A percentile compares a stretch with the other conserved stretches of the same genome.
phyloP scores from a whole-genome alignment of 208 protist species.

The Phytomonas francai region DNA sequence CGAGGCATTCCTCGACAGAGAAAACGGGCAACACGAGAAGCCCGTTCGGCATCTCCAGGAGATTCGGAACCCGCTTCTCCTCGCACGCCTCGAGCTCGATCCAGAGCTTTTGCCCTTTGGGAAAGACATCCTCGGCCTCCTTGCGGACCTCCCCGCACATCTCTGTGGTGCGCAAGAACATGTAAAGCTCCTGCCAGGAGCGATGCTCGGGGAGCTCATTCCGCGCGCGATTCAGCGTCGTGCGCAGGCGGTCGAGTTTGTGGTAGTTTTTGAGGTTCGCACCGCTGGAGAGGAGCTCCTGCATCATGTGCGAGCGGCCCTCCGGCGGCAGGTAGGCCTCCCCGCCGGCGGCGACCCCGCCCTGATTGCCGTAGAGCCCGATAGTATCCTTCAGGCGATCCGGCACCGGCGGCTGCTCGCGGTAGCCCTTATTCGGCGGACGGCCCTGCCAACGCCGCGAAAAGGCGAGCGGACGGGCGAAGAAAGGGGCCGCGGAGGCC shows the following conservation, averaged over 20 bases:
- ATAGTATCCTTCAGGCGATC: conserved; percentile 79
- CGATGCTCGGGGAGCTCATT: conserved; percentile 37
- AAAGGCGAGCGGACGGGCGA: background rate
- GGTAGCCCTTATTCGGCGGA: conserved; percentile 78
- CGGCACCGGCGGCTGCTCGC: conserved; percentile 53
- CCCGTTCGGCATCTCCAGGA: conserved; percentile 74
- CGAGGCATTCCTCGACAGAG: conserved; percentile 83
- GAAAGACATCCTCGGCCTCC: conserved; percentile 55
- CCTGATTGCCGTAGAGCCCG: conserved; percentile 45
- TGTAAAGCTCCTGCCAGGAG: conserved; percentile 76
- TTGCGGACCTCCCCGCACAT: conserved; percentile 66
- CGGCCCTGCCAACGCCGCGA: conserved; percentile 18
- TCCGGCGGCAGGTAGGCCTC: conserved; percentile 71
- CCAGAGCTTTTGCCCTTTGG: conserved; percentile 76
- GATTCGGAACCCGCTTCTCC: conserved; percentile 56
- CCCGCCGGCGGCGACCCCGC: conserved; percentile 38
- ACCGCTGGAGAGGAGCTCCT: conserved; percentile 28
- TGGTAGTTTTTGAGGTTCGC: conserved; percentile 53
- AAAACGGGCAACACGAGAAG: conserved; percentile 83
- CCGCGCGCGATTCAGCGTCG: conserved; percentile 54
- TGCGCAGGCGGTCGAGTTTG: conserved; percentile 75
- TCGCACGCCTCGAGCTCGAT: conserved; percentile 80
- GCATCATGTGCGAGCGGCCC: conserved; percentile 62
- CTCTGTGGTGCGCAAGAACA: conserved; percentile 85
- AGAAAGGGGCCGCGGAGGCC: background rate